Evolutionary conservation across 306 rosid species (phyloP).

Genomic region (Canavalia ensiformis): DNA sequence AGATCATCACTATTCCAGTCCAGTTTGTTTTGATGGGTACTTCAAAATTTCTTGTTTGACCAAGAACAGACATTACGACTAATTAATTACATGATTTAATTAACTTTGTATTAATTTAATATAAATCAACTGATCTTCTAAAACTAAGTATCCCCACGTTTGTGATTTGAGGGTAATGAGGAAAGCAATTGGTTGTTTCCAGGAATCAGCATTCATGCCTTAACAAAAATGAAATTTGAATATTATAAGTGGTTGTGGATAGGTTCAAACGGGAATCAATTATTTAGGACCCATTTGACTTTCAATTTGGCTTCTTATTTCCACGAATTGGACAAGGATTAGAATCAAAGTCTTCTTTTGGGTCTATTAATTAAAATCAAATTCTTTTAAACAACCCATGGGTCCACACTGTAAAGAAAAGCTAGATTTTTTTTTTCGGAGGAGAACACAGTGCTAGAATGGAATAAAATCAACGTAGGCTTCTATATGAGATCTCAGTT

Average conservation of each 20-base stretch:
- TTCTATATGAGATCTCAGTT: slow-evolving; percentile 44
- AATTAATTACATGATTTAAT: slow-evolving; percentile 29
- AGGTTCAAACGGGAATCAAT: slow-evolving; percentile 37
- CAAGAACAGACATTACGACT: slow-evolving; percentile 33
- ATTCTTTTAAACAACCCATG: slow-evolving; percentile 1
- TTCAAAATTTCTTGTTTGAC: background rate
- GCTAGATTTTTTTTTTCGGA: slow-evolving; percentile 9
- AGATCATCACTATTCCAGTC: background rate
- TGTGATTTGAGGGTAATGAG: background rate
- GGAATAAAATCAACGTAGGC: slow-evolving; percentile 27
- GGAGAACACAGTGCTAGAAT: background rate
- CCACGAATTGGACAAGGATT: background rate
- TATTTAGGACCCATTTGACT: slow-evolving; percentile 51
- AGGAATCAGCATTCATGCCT: slow-evolving; percentile 40
- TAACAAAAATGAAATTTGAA: slow-evolving; percentile 16
- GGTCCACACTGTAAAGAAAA: slow-evolving; percentile 14
- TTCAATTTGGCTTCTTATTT: slow-evolving; percentile 44
- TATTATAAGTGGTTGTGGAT: background rate
- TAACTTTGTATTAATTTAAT: slow-evolving; percentile 30
- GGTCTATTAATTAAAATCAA: background rate
- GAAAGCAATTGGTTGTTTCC: background rate
- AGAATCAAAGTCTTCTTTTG: slow-evolving; percentile 2
- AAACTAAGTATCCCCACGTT: background rate
- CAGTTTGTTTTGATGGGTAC: slow-evolving; percentile 31
- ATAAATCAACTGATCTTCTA: slow-evolving; percentile 1